Evolutionary conservation across 192 early-diverging fungal species (phyloP).

Genomic region (Dispira parvispora): DNA sequence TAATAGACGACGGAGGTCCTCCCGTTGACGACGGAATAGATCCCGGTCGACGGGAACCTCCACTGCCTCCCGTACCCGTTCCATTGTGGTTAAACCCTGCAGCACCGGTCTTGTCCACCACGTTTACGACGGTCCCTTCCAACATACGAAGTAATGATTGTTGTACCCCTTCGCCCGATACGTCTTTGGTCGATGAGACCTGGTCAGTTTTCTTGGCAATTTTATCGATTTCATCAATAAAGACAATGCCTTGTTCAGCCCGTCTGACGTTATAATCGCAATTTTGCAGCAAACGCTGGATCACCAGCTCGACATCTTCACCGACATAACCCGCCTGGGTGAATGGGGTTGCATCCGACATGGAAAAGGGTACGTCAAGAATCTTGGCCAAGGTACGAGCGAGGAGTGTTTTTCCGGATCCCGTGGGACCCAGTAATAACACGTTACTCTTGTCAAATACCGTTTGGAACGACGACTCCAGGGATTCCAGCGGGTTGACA

Average conservation of each 20-base stretch:
- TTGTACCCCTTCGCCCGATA: slow-evolving; percentile 87
- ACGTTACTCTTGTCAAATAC: slow-evolving; percentile 84
- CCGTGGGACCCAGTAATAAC: slow-evolving; percentile 69
- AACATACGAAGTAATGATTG: slow-evolving; percentile 73
- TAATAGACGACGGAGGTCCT: not conserved
- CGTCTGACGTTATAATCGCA: slow-evolving; percentile 74
- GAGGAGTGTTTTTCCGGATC: slow-evolving; percentile 72
- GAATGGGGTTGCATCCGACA: slow-evolving; percentile 81
- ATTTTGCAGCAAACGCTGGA: slow-evolving; percentile 68
- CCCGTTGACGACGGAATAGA: slow-evolving; percentile 8
- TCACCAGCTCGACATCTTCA: slow-evolving; percentile 78
- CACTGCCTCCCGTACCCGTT: not conserved
- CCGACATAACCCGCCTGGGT: slow-evolving; percentile 86
- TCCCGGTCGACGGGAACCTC: slow-evolving; percentile 11
- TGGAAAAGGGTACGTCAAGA: slow-evolving; percentile 72
- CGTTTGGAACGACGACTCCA: slow-evolving; percentile 17
- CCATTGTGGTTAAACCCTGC: slow-evolving; percentile 18
- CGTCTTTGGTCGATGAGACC: slow-evolving; percentile 58
- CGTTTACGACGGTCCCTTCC: slow-evolving; percentile 76
- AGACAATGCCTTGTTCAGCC: slow-evolving; percentile 75
- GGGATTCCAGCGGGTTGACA: not conserved
- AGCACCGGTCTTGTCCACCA: slow-evolving; percentile 61
- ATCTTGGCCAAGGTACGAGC: slow-evolving; percentile 68
- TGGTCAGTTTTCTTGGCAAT: slow-evolving; percentile 64
- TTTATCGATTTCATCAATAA: slow-evolving; percentile 91